Percentiles rank a stretch among this genome's conserved stretches.
Evolutionary conservation across 257 asterid genomes (phyloP).

Genomic region (Capsicum chinense): DNA sequence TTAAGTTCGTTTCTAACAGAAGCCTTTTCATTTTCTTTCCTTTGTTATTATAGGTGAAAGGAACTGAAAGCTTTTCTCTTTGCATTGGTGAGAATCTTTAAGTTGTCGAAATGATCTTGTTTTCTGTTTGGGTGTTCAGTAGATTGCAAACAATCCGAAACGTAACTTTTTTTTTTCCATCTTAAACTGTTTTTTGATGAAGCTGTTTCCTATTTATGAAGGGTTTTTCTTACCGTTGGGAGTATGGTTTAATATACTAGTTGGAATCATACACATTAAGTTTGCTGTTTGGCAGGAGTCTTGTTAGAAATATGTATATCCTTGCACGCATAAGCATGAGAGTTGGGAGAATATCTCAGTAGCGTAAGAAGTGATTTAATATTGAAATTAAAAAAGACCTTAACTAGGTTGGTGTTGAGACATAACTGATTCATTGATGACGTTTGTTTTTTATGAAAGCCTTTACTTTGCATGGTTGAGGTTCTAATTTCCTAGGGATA

Average conservation of each 20-base stretch:
- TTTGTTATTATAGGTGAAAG: constrained; percentile 17
- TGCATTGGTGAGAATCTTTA: background rate
- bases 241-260: background rate
- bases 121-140: constrained; percentile 3
- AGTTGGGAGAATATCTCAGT: background rate
- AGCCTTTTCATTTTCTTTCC: background rate
- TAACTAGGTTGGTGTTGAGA: too few species aligned
- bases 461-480: background rate
- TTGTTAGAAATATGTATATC: too few species aligned
- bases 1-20: background rate
- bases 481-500: background rate
- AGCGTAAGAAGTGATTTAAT: background rate
- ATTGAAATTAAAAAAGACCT: background rate
- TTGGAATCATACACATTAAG: background rate
- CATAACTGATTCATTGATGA: background rate
- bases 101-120: background rate
- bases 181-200: background rate
- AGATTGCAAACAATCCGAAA: background rate
- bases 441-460: background rate
- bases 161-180: background rate
- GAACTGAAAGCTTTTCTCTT: background rate
- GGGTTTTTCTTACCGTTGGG: background rate
- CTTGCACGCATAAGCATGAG: too few species aligned
- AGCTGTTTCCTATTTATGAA: background rate
- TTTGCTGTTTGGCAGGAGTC: too few species aligned